These are phyloP conservation scores for Ceratocystiopsis minuta DNA, from an alignment of 2,329 filamentous ascomycete genomes.

Conservation along the genomic window DNA sequence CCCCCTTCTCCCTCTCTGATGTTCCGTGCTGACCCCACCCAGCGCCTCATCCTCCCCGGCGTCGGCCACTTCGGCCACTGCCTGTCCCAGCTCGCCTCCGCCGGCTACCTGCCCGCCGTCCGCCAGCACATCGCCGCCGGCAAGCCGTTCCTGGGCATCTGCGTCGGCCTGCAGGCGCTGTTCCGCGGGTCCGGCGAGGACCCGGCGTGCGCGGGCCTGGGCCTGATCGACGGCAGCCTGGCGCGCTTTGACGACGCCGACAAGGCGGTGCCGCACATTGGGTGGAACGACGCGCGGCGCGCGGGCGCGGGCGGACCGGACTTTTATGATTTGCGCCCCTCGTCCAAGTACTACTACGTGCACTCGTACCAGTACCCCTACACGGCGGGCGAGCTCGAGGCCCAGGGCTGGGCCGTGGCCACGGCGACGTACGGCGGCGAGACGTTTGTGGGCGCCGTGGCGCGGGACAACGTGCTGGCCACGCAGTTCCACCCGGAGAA, in stretches of 20 bases:
- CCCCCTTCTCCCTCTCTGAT: too few species aligned
- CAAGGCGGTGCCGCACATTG: slow-evolving; percentile 96
- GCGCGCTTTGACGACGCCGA: slow-evolving; percentile 56
- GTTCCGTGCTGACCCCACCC: too few species aligned
- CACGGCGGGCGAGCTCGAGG: slow-evolving; percentile 51
- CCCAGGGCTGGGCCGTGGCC: slow-evolving; percentile 78
- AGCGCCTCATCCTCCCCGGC: slow-evolving; percentile 66
- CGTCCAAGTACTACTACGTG: slow-evolving; percentile 97
- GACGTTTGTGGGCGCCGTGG: slow-evolving; percentile 80
- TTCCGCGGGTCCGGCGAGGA: slow-evolving; percentile 78
- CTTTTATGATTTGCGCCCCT: slow-evolving; percentile 62
- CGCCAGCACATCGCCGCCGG: slow-evolving; percentile 65
- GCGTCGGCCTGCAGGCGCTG: slow-evolving; percentile 80
- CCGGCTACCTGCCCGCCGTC: slow-evolving; percentile 72
- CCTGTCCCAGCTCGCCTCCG: slow-evolving; percentile 61
- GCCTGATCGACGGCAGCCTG: slow-evolving; percentile 52
- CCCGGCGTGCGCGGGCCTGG: slow-evolving; percentile 51
- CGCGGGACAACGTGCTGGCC: slow-evolving; percentile 67
- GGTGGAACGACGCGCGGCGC: slow-evolving; percentile 73
- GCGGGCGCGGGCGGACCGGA: neutral
- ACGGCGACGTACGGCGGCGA: slow-evolving; percentile 76
- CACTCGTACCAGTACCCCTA: slow-evolving; percentile 86
- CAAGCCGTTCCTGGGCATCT: slow-evolving; percentile 98
- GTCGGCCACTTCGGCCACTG: slow-evolving; percentile 98
- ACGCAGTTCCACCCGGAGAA: slow-evolving; percentile 98